Percentiles rank a stretch among this genome's conserved stretches.
Conservation (phyloP, 768 basidiomycete genomes). For the Suillus sp. region DNA sequence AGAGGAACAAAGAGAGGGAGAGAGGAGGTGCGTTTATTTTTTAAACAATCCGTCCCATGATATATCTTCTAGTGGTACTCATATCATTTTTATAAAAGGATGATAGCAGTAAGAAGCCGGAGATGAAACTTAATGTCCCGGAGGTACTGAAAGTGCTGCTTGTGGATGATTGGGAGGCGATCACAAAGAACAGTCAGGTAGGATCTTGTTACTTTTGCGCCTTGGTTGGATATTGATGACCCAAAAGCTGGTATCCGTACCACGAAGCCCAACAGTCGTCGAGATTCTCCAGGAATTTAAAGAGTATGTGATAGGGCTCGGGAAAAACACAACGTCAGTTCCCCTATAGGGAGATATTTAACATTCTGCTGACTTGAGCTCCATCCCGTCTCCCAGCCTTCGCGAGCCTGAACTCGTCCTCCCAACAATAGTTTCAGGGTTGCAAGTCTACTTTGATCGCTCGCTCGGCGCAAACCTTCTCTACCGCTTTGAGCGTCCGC, state of each 20-base stretch:
- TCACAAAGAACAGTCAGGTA: slow-evolving; percentile 94
- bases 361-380: neutral
- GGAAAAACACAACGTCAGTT: slow-evolving; percentile 50
- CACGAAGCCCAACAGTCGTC: slow-evolving; percentile 76
- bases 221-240: neutral
- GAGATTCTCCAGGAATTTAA: slow-evolving; percentile 80
- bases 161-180: slow-evolving; percentile 97
- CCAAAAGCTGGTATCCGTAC: slow-evolving; percentile 77
- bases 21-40: slow-evolving; percentile 60
- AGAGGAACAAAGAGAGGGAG: slow-evolving; percentile 70
- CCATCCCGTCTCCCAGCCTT: slow-evolving; percentile 42
- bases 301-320: slow-evolving; percentile 52
- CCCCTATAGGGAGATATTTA: slow-evolving; percentile 7
- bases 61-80: neutral
- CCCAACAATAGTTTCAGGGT: slow-evolving; percentile 81
- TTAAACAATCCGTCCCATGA: neutral
- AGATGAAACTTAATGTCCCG: slow-evolving; percentile 89
- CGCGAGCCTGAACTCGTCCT: slow-evolving; percentile 71
- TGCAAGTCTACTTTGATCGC: slow-evolving; percentile 92
- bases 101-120: slow-evolving; percentile 76
- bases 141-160: slow-evolving; percentile 87
- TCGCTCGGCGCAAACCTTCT: slow-evolving; percentile 87
- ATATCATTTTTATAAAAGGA: slow-evolving; percentile 47
- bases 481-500: slow-evolving; percentile 93
- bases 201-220: slow-evolving; percentile 15